These are phyloP conservation scores for Neoarthrinium moseri DNA, from an alignment of 2,329 filamentous ascomycete genomes.

Conservation along the genomic window DNA sequence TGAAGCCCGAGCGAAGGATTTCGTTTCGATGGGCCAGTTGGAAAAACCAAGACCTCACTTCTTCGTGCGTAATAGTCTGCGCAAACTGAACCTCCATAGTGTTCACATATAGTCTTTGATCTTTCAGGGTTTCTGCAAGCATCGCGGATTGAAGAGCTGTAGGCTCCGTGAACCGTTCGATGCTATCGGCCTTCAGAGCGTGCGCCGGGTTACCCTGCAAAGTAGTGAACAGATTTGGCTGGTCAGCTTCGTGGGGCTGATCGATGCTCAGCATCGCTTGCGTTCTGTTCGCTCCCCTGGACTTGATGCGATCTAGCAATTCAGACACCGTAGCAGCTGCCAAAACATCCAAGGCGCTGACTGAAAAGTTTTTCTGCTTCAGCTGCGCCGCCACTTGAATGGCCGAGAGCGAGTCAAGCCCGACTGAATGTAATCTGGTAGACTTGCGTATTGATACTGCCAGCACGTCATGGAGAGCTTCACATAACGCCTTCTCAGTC, in stretches of 20 bases:
- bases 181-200: slow-evolving; percentile 18
- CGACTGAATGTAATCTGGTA: slow-evolving; percentile 29
- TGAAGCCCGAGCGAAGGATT: slow-evolving; percentile 74
- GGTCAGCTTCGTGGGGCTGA: not conserved
- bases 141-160: slow-evolving; percentile 77
- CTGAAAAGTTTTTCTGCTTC: slow-evolving; percentile 50
- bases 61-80: slow-evolving; percentile 25
- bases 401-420: slow-evolving; percentile 39
- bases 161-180: slow-evolving; percentile 56
- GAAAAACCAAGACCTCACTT: slow-evolving; percentile 49
- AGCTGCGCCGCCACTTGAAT: slow-evolving; percentile 62
- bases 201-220: slow-evolving; percentile 1
- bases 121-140: slow-evolving; percentile 69
- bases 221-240: not conserved
- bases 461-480: slow-evolving; percentile 25
- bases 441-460: slow-evolving; percentile 22
- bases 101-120: slow-evolving; percentile 71
- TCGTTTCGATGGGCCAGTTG: slow-evolving; percentile 55
- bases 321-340: slow-evolving; percentile 43
- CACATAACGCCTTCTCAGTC: slow-evolving; percentile 32
- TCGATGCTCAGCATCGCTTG: not conserved
- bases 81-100: slow-evolving; percentile 66
- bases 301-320: slow-evolving; percentile 12
- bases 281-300: not conserved
- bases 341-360: slow-evolving; percentile 63